Evolutionary conservation across 1,139 yeast species (phyloP).

Genomic region (Geotrichum aggregatum): DNA sequence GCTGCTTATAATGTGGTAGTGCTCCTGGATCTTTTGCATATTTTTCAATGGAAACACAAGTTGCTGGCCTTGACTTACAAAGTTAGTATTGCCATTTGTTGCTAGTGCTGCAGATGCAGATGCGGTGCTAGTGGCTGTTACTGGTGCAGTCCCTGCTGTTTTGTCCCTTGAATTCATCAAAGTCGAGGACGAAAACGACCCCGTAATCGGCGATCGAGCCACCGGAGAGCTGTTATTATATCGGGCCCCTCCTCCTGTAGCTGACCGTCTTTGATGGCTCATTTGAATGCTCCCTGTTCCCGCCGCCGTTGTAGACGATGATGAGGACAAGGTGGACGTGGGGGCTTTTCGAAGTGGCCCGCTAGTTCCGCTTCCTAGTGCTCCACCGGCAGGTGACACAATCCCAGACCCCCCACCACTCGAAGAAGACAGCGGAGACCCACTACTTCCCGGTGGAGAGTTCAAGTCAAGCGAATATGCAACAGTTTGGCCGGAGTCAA

Average conservation of each 20-base stretch:
- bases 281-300: background rate
- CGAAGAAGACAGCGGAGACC: constrained; percentile 6
- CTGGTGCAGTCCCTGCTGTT: constrained; percentile 6
- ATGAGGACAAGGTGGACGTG: constrained; percentile 3
- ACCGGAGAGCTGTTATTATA: too few relatives aligned
- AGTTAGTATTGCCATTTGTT: constrained; percentile 10
- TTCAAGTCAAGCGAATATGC: background rate
- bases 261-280: background rate
- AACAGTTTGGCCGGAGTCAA: background rate
- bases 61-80: constrained; percentile 21
- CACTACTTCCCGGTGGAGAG: constrained; percentile 14
- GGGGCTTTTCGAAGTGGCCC: background rate
- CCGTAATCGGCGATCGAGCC: constrained; percentile 11
- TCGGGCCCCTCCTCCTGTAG: background rate
- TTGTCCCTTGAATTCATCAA: background rate
- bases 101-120: too few relatives aligned
- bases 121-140: too few relatives aligned
- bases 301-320: too few relatives aligned
- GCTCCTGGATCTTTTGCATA: background rate
- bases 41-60: constrained; percentile 19
- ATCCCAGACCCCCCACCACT: constrained; percentile 4
- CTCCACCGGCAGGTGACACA: background rate
- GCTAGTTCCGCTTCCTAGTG: background rate
- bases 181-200: constrained; percentile 7
- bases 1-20: too few relatives aligned